Evolutionary conservation across 257 asterid species (phyloP).

Genomic region (Sherardia arvensis): DNA sequence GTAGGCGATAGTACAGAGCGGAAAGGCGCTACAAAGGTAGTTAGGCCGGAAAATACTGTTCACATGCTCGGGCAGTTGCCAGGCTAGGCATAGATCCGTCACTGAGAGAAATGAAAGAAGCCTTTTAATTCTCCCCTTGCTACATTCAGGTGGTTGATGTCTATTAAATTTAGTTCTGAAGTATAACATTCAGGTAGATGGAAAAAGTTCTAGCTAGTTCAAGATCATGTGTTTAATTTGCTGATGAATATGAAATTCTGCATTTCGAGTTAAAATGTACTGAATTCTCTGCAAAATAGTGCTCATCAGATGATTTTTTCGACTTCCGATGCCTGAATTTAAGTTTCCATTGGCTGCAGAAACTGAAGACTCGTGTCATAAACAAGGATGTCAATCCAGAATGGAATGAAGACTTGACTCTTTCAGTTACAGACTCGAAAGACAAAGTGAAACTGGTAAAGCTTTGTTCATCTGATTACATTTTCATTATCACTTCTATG

Average conservation of each 20-base stretch:
- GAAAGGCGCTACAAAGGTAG: too few relatives aligned
- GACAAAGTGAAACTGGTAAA: slow-evolving; percentile 45
- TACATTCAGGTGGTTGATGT: too few relatives aligned
- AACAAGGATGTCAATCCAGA: slow-evolving; percentile 77
- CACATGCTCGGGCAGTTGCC: too few relatives aligned
- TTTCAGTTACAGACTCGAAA: slow-evolving; percentile 46
- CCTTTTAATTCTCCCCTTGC: too few relatives aligned
- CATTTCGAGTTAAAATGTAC: not conserved
- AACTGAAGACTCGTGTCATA: slow-evolving; percentile 71
- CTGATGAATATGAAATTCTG: not conserved
- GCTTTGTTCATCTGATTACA: slow-evolving; percentile 6
- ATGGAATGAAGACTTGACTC: slow-evolving; percentile 90
- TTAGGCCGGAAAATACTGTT: too few relatives aligned
- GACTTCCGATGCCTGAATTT: not conserved
- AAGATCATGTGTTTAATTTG: not conserved
- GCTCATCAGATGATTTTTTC: not conserved
- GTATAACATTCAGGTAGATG: too few relatives aligned
- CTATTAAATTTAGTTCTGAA: not conserved
- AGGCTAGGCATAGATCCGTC: too few relatives aligned
- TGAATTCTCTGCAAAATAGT: not conserved
- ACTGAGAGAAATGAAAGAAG: too few relatives aligned
- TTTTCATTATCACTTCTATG: too few relatives aligned
- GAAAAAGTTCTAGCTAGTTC: too few relatives aligned
- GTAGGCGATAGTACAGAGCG: too few relatives aligned
- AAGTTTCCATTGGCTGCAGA: slow-evolving; percentile 32